Evolutionary conservation across 106 monocot genomes (phyloP), one percentile per base, ranked within the genome.

Genomic region (Triglochin maritima): DNA sequence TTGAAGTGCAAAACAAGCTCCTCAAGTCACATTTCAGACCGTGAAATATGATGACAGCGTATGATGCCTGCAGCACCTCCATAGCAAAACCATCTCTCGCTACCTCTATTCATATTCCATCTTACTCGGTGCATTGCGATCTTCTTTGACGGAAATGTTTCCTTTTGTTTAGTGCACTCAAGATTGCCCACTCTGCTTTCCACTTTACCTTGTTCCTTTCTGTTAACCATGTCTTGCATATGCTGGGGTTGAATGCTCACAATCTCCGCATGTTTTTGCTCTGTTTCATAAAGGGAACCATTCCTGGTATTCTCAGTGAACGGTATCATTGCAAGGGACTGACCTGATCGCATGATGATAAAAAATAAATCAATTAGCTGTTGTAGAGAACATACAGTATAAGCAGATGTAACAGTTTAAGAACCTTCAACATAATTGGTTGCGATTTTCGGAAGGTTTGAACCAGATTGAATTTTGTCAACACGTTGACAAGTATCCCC

Each of bases 31-130:
- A 45, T 11, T 60, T 54, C 15, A 57, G 64, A 42, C 45, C 47
- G 43, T 8, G 56, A 9, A 53, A 89, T 79, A 55, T 77, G 60
- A 76, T 95, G 90, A 54, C 89, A 89, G 44, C 89, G 80, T 44
- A 95, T 65, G 49, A 95, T 81, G 4, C 94, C 94, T 7, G 90
- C 87, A 63, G 94, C 87, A 56, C 94, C 94, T 47, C 94, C 89
- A 78, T 85, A 90, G 56, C 87, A 95, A 46, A 95, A 75, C 94
- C 94, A 95, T 74, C 82, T 85, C 68, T 79, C 83, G 17, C 87
- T 83, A 4, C 94, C 90, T 74, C 68, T 73, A 53, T 90, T 95
- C 72, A 76, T 87, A 76, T 90, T 95, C 90, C 94, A 95, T 72
- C 94, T 85, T 13, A 95, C 79, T 71, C 70, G 82, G 65, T 95